A percentile compares a stretch with the other conserved stretches of the same genome.
phyloP scores from a whole-genome alignment of 352 stramenopile species.

The Pythium insidiosum region DNA sequence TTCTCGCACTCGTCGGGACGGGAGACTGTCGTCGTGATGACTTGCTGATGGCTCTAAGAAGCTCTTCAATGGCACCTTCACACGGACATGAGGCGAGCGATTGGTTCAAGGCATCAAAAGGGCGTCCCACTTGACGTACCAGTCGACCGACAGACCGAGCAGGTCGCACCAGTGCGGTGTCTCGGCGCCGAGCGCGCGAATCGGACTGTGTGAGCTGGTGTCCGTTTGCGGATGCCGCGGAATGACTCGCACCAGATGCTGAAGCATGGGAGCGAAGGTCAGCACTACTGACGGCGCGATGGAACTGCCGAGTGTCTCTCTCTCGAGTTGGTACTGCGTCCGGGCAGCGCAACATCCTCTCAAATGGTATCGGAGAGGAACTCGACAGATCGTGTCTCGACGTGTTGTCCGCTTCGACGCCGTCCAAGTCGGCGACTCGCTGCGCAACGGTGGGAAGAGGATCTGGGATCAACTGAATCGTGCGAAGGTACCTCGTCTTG shows the following conservation, averaged over 20 bases:
- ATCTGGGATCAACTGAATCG: conserved; percentile 44
- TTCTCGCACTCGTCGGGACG: conserved; percentile 2
- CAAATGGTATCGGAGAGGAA: too few relatives aligned
- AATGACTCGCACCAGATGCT: too few relatives aligned
- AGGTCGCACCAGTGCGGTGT: conserved; percentile 1
- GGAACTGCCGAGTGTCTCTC: too few relatives aligned
- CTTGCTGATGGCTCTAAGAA: background rate
- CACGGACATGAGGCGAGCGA: background rate
- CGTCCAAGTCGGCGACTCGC: background rate
- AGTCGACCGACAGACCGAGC: conserved; percentile 3
- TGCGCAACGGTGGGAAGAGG: background rate
- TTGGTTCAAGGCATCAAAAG: background rate
- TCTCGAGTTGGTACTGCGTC: conserved; percentile 4
- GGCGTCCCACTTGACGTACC: background rate
- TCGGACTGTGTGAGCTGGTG: background rate
- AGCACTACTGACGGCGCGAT: too few relatives aligned
- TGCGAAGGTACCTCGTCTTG: conserved; percentile 45
- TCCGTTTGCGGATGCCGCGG: too few relatives aligned
- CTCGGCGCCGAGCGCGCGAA: background rate
- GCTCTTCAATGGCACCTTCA: background rate
- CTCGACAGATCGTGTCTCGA: background rate
- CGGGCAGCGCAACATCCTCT: background rate
- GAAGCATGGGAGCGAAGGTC: too few relatives aligned
- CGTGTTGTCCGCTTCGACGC: background rate
- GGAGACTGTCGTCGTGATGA: background rate